These are phyloP conservation scores for Neurospora sp. DNA, from an alignment of 495 filamentous ascomycete genomes.

Conservation along the genomic window DNA sequence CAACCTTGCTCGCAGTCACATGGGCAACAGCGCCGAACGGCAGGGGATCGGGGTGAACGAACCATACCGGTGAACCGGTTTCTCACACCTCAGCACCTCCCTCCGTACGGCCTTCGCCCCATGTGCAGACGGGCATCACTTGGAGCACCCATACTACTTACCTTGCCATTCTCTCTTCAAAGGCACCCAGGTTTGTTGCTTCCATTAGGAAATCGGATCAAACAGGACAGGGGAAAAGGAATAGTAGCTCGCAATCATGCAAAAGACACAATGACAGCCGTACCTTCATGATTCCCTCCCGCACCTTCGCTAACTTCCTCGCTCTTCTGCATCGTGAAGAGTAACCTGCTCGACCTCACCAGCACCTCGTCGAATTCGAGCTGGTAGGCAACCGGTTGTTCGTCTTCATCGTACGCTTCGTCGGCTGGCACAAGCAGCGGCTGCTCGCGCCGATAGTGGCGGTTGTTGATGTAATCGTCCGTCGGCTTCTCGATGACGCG, in stretches of 20 bases:
- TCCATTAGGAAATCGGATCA: not conserved
- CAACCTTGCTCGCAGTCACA: not conserved
- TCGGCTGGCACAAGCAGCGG: slow-evolving; percentile 40
- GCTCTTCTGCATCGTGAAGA: slow-evolving; percentile 48
- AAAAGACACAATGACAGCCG: not conserved
- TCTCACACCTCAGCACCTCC: not conserved
- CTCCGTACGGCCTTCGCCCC: not conserved
- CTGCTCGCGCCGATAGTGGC: slow-evolving; percentile 15
- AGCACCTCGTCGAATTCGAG: slow-evolving; percentile 54
- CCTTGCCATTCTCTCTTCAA: not conserved
- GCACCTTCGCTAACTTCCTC: slow-evolving; percentile 22
- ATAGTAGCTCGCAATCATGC: not conserved
- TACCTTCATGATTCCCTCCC: slow-evolving; percentile 22
- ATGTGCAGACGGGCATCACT: not conserved
- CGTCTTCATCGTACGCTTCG: slow-evolving; percentile 26
- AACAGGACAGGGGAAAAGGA: not conserved
- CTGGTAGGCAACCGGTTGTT: slow-evolving; percentile 47
- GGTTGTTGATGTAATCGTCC: not conserved
- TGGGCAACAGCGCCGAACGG: not conserved
- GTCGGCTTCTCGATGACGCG: slow-evolving; percentile 28
- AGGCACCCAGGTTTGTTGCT: not conserved
- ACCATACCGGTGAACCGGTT: not conserved
- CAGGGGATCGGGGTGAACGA: not conserved
- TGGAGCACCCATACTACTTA: not conserved
- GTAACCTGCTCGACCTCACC: slow-evolving; percentile 47